phyloP scores from a whole-genome alignment of 495 filamentous ascomycete genomes.

The Podospora bellae-mahoneyi region DNA sequence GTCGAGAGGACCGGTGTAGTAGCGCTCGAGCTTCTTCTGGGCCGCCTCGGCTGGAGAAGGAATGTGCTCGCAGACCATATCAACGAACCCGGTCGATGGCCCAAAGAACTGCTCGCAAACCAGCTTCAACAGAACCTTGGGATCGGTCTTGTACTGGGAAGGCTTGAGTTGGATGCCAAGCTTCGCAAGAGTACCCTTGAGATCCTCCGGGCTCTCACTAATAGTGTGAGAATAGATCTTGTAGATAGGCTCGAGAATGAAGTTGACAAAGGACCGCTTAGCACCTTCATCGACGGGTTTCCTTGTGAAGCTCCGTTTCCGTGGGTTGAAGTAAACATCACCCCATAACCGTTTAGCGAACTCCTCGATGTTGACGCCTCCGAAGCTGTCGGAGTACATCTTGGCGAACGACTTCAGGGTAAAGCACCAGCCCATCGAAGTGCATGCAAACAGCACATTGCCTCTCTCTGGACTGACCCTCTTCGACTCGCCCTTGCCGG shows the following conservation, averaged over 20 bases:
- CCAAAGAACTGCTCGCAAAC: conserved; percentile 95
- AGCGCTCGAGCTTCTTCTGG: conserved; percentile 68
- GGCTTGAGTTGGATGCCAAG: conserved; percentile 86
- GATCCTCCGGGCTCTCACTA: conserved; percentile 81
- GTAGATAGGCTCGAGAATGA: conserved; percentile 94
- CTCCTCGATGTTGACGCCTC: conserved; percentile 71
- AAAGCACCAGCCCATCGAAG: conserved; percentile 93
- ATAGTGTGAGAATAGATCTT: conserved; percentile 96
- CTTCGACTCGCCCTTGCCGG: conserved; percentile 73
- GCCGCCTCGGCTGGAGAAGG: conserved; percentile 84
- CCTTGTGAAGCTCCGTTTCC: conserved; percentile 82
- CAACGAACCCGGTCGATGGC: conserved; percentile 82
- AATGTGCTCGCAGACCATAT: conserved; percentile 89
- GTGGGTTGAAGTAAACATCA: conserved; percentile 93
- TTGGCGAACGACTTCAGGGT: conserved; percentile 88
- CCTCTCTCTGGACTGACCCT: conserved; percentile 94
- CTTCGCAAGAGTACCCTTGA: conserved; percentile 73
- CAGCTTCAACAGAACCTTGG: conserved; percentile 79
- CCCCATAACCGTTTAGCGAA: conserved; percentile 87
- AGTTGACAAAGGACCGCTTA: conserved; percentile 88
- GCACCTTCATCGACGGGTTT: conserved; percentile 77
- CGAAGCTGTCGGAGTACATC: conserved; percentile 91
- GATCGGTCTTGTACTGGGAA: conserved; percentile 83
- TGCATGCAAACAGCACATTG: conserved; percentile 93
- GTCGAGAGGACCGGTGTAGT: conserved; percentile 95